phyloP scores from a whole-genome alignment of 225 moss, liverwort and hornwort species.

The Rhytidiadelphus loreus region DNA sequence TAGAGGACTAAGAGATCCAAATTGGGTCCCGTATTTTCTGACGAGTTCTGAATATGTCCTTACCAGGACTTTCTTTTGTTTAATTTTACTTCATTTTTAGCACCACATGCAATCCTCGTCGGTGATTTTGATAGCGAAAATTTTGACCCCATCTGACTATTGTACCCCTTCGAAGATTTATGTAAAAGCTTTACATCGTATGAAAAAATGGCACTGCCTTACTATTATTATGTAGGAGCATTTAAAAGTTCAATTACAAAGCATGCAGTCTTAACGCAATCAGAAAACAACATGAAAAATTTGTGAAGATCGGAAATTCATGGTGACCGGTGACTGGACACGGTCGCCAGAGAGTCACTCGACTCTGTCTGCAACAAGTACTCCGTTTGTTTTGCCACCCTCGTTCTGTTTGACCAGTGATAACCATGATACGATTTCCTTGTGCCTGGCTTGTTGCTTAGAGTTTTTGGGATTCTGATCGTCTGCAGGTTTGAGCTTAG shows the following conservation, averaged over 20 bases:
- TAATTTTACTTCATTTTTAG: background rate
- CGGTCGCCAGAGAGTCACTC: background rate
- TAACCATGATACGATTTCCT: background rate
- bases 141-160: too few relatives aligned
- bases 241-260: too few relatives aligned
- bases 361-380: background rate
- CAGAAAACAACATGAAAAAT: too few relatives aligned
- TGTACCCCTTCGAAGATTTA: too few relatives aligned
- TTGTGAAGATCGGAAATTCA: background rate
- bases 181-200: too few relatives aligned
- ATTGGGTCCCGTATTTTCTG: background rate
- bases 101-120: too few relatives aligned
- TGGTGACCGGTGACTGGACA: background rate
- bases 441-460: background rate
- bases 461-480: background rate
- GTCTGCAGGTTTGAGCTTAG: too few relatives aligned
- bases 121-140: background rate
- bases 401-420: background rate
- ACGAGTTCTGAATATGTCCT: background rate
- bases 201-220: too few relatives aligned
- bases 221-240: too few relatives aligned
- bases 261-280: too few relatives aligned
- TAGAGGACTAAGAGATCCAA: background rate
- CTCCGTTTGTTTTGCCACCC: background rate
- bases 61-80: too few relatives aligned